Base-by-base conservation (phyloP, 768 basidiomycete species). In the Russula compacta region DNA sequence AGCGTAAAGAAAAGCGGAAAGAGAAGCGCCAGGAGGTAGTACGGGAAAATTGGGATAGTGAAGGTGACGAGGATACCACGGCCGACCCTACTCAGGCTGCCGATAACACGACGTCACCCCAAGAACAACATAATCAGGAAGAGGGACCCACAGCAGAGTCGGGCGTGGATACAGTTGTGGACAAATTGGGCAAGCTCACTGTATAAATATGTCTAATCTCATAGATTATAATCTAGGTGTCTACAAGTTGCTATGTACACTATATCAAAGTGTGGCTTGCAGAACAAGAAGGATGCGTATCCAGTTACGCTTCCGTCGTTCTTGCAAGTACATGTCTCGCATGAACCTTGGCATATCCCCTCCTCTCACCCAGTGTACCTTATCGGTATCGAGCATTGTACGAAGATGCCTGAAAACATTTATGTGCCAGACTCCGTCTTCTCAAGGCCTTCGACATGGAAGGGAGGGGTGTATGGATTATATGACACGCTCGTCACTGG, bases 11-110 rank as follows among this genome's bases (percentile, higher is more conserved):
- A 63, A 92, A 93, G 73, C 79, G 83, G 67, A 83, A 83, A 71
- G 88, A 85, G 68, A 90, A 83, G 73, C 80, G 80, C 70, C 70
- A 73, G n/a, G 75, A 76, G 29, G 70, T 66, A 47, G 84, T 92
- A n/a, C 83, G 81, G 58, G 88, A 91, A 63, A 83, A 78, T 61
- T 92, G 89, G 83, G 89, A 90, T 42, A 87, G 86, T 52, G 86
- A 87, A 7, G 86, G 84, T 11, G 85, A 82, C 4, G 78, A 71
- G 6, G 77, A 67, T 19, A 64, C 66, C 8, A 64, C 67, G 21
- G 53, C 70, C 32, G 56, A 66, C 19, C 43, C 59, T 3, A 15
- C 35, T 0, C 36, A 55, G 32, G 32, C 24, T 4, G 17, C 36
- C 11, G 64, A 59, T 19, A 38, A 21, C 32, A 48, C 35, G 7